phyloP scores from a whole-genome alignment of 306 rosid genomes.

The Elaeagnus macrophylla region DNA sequence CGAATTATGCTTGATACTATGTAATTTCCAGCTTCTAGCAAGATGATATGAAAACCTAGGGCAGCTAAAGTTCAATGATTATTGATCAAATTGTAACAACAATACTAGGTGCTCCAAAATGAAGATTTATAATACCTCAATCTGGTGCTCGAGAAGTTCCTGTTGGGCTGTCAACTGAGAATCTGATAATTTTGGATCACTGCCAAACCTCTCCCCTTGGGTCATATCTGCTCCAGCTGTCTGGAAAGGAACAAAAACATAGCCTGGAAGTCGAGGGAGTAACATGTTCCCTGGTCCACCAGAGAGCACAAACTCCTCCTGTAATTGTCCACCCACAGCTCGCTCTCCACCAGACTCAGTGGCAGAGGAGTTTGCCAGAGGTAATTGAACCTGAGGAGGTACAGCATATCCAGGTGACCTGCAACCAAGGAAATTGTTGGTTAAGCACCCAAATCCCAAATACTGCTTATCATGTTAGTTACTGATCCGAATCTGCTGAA shows the following conservation, averaged over 20 bases:
- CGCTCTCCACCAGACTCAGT: slow-evolving; percentile 36
- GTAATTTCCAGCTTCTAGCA: neutral
- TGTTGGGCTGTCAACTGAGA: slow-evolving; percentile 51
- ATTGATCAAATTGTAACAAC: neutral
- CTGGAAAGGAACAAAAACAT: slow-evolving; percentile 40
- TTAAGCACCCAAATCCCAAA: slow-evolving; percentile 5
- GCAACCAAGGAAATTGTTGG: slow-evolving; percentile 10
- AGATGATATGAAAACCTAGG: neutral
- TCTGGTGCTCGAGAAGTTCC: slow-evolving; percentile 47
- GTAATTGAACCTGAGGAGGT: slow-evolving; percentile 40
- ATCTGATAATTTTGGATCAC: slow-evolving; percentile 30
- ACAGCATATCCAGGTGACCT: slow-evolving; percentile 60
- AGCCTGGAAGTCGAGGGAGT: slow-evolving; percentile 34
- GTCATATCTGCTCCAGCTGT: slow-evolving; percentile 21
- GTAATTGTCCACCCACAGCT: slow-evolving; percentile 34
- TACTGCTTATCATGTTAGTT: neutral
- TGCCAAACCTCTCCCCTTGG: slow-evolving; percentile 33
- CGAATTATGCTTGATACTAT: neutral
- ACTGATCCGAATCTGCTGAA: neutral
- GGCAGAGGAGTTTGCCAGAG: slow-evolving; percentile 25
- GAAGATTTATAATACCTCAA: slow-evolving; percentile 42
- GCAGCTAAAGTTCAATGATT: neutral
- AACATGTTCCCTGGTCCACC: slow-evolving; percentile 45
- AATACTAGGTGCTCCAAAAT: neutral
- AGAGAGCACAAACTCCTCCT: slow-evolving; percentile 27